Conservation (phyloP, 495 filamentous ascomycete species). For the Penicillium chermesinum region DNA sequence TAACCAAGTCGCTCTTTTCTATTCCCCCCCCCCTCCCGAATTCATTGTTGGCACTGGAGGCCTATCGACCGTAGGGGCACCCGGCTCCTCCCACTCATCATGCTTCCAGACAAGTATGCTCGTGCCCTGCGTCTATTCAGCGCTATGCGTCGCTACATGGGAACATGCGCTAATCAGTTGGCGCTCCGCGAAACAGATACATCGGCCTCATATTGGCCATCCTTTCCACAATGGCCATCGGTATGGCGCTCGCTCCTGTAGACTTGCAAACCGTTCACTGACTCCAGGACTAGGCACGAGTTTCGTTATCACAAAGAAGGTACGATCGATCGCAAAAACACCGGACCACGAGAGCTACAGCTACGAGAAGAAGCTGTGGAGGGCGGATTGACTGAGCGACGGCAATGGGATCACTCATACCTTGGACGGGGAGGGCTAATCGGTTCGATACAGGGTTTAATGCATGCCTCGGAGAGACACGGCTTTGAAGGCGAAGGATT, state of each 20-base stretch:
- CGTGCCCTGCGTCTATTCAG: background rate
- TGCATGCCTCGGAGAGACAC: constrained; percentile 81
- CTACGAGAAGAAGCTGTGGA: background rate
- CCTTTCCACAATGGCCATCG: constrained; percentile 87
- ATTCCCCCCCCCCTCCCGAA: constrained; percentile 6
- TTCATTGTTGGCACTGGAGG: constrained; percentile 35
- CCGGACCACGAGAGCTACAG: constrained; percentile 5
- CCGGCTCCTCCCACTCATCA: constrained; percentile 40
- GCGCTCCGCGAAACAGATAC: constrained; percentile 56
- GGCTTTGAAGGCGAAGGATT: constrained; percentile 97
- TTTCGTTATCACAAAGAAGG: constrained; percentile 93
- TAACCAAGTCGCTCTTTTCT: constrained; percentile 17
- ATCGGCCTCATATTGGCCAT: constrained; percentile 87
- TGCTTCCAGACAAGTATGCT: constrained; percentile 83
- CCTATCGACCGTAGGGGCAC: constrained; percentile 35
- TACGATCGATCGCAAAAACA: constrained; percentile 34
- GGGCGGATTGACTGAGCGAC: background rate
- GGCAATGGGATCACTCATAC: background rate
- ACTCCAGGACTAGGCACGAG: constrained; percentile 59
- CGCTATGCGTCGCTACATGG: too few species aligned
- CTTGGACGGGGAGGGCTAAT: constrained; percentile 11
- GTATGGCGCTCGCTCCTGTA: constrained; percentile 44
- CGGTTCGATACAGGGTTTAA: constrained; percentile 61
- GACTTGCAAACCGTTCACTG: constrained; percentile 12
- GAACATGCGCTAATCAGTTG: constrained; percentile 29